Evolutionary conservation across 2,329 filamentous ascomycete genomes (phyloP).

Genomic region (Metarhizium album): DNA sequence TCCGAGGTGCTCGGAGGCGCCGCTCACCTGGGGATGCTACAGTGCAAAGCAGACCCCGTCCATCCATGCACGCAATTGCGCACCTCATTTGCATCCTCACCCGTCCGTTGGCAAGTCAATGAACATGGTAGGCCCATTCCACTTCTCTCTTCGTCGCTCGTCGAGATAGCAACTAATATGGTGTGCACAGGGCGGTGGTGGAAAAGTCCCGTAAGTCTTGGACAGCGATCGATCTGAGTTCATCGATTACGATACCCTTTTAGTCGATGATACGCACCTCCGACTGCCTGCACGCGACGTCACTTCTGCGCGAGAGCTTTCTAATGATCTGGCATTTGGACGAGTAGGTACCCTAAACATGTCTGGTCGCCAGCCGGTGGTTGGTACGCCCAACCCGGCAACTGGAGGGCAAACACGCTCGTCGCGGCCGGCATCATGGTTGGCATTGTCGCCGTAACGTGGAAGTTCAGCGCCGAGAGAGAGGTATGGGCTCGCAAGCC

Average conservation of each 20-base stretch:
- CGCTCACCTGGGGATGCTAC: not conserved
- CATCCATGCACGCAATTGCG: constrained; percentile 20
- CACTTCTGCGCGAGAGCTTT: constrained; percentile 1
- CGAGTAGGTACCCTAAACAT: constrained; percentile 81
- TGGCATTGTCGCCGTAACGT: constrained; percentile 57
- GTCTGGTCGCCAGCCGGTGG: constrained; percentile 98
- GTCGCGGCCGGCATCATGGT: constrained; percentile 59
- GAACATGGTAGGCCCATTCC: constrained; percentile 43
- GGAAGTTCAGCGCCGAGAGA: constrained; percentile 62
- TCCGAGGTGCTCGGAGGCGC: not conserved
- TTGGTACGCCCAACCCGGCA: constrained; percentile 90
- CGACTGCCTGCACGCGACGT: not conserved
- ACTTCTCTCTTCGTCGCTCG: not conserved
- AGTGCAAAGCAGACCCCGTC: constrained; percentile 9
- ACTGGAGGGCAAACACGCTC: constrained; percentile 90
- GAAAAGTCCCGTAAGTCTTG: constrained; percentile 43
- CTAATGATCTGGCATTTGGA: not conserved
- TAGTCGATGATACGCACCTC: not conserved
- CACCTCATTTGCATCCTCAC: constrained; percentile 6
- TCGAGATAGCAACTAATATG: not conserved
- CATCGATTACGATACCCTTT: constrained; percentile 3
- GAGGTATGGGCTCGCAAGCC: constrained; percentile 68
- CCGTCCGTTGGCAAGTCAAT: constrained; percentile 25
- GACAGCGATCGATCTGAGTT: not conserved
- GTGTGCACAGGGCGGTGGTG: constrained; percentile 62